Base-by-base conservation (phyloP, 2,329 filamentous ascomycete species). In the Domatiomyces catenatus region DNA sequence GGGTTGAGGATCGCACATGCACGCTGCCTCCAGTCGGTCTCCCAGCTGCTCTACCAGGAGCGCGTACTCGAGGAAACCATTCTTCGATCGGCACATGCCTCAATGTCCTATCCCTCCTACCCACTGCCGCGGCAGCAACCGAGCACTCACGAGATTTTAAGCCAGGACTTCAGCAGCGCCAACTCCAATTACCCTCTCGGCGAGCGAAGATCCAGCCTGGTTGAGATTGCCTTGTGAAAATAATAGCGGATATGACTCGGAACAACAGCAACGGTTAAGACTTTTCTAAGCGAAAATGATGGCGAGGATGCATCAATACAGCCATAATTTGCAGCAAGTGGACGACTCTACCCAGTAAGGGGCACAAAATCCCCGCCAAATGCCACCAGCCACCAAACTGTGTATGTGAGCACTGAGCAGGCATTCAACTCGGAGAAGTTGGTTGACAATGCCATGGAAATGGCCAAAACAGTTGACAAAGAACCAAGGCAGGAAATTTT, bases 31-130 rank as follows among this genome's bases (percentile, higher is more conserved):
- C 42, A 42, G 2, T 51, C 57, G 1, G 50, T 60, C n/a, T 49
- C 56, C 42, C 51, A 60, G 32, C 50, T 60, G 8, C 56, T 60
- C 43, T 53, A 57, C 32, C 52, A 57, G 46, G 58, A 60, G 53
- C 52, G 52, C 19, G 53, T 56, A 4, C 49, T 60, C 18, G 58
- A 60, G 39, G 54, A 56, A 42, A 47, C 45, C 17, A 18, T 47
- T 47, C 20, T 47, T 18, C 45, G 45, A 47, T 47, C 24, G 17
- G 17, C 28, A 26, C 45, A 47, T 10, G 32, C 8, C 32, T 39
- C 32, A 12, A 15, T 39, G 32, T 39, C 32, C 8, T 39, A 39
- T 39, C 15, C 32, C 15, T 39, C 32, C 5, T 39, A 39, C 32
- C n/a, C 19, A 47, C 26, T 24, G 17, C 20, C 22, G 17, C 20